Evolutionary conservation across 768 basidiomycete genomes (phyloP).

Genomic region (Kwoniella heveanensis): DNA sequence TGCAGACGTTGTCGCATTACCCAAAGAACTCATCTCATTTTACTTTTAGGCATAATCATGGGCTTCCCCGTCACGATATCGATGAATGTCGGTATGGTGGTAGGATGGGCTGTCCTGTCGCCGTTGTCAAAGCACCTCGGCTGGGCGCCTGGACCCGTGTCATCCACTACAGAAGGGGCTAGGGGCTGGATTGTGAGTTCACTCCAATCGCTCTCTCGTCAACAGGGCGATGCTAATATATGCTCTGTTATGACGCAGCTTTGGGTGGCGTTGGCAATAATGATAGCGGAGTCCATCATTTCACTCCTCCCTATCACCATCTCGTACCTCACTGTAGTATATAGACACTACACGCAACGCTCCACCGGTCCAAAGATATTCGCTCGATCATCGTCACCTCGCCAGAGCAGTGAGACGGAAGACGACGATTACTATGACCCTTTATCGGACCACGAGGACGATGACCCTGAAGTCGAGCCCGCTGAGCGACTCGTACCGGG

Average conservation of each 20-base stretch:
- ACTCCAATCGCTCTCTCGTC: too few relatives aligned
- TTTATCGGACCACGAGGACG: slow-evolving; percentile 52
- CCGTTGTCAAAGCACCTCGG: slow-evolving; percentile 77
- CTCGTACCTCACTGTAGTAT: slow-evolving; percentile 55
- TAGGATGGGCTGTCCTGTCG: slow-evolving; percentile 92
- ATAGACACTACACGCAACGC: slow-evolving; percentile 34
- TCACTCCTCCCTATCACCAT: slow-evolving; percentile 75
- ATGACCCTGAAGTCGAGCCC: slow-evolving; percentile 69
- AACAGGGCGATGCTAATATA: not conserved
- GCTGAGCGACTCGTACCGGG: slow-evolving; percentile 77
- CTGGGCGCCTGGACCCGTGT: slow-evolving; percentile 93
- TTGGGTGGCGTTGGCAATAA: slow-evolving; percentile 93
- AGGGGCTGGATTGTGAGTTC: slow-evolving; percentile 59
- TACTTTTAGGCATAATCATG: slow-evolving; percentile 81
- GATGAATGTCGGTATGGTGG: slow-evolving; percentile 96
- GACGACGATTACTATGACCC: slow-evolving; percentile 48
- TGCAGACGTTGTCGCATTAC: too few relatives aligned
- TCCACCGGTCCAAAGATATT: slow-evolving; percentile 36
- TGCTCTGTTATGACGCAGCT: slow-evolving; percentile 59
- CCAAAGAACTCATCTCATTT: slow-evolving; percentile 14
- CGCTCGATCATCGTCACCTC: slow-evolving; percentile 29
- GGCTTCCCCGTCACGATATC: slow-evolving; percentile 89
- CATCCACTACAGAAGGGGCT: slow-evolving; percentile 82
- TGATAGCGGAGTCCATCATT: slow-evolving; percentile 88
- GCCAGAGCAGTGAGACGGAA: slow-evolving; percentile 22